Conservation (phyloP, 441 rosid genomes). For the Aleurites moluccanus region DNA sequence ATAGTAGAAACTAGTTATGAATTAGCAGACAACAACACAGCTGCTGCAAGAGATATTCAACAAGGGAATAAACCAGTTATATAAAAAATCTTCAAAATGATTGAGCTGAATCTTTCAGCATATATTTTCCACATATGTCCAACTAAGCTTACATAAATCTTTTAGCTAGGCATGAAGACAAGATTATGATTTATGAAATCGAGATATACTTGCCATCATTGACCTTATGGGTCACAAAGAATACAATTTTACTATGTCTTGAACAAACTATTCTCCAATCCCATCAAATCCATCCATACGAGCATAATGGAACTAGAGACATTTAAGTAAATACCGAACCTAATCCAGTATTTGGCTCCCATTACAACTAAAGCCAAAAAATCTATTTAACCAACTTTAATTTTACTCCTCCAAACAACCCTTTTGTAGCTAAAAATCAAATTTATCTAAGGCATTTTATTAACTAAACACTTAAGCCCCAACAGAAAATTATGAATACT, state of each 20-base stretch:
- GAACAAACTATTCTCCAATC: too few species aligned
- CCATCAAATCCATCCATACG: too few species aligned
- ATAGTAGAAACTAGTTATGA: background rate
- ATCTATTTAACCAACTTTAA: too few species aligned
- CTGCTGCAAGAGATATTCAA: background rate
- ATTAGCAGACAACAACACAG: background rate
- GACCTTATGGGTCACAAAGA: background rate
- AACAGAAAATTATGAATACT: background rate
- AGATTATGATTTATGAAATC: background rate
- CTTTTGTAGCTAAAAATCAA: background rate
- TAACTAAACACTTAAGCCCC: background rate
- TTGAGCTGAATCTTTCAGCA: background rate
- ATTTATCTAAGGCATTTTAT: background rate
- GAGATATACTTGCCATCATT: background rate
- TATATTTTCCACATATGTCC: background rate
- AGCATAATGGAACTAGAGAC: too few species aligned
- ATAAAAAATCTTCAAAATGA: background rate
- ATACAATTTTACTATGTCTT: too few species aligned
- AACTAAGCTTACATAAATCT: background rate
- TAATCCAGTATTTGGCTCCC: too few species aligned
- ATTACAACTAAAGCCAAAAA: too few species aligned
- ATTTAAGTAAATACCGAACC: too few species aligned
- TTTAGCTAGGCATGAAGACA: background rate
- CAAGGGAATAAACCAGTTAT: background rate
- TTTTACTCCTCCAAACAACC: too few species aligned